These are phyloP conservation scores for Chytriomyces sp. DNA, from an alignment of 192 early-diverging fungal genomes.

Conservation along the genomic window DNA sequence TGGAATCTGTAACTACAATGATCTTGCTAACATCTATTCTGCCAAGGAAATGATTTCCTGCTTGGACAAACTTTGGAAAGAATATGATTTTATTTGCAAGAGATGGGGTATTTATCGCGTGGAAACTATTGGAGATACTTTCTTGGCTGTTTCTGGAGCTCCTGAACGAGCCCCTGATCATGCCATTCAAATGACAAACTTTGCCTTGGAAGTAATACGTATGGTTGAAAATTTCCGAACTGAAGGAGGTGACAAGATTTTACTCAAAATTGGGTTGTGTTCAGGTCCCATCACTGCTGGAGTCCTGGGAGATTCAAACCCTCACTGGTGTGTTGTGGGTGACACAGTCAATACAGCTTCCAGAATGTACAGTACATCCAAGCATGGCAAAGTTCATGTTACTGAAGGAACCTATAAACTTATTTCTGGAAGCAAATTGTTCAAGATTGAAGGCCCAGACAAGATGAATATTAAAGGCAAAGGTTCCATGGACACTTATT, in stretches of 20 bases:
- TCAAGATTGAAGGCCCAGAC: slow-evolving; percentile 27
- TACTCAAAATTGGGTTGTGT: slow-evolving; percentile 43
- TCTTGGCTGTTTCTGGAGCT: slow-evolving; percentile 25
- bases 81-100: slow-evolving; percentile 46
- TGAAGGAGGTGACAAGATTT: slow-evolving; percentile 31
- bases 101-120: slow-evolving; percentile 48
- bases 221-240: slow-evolving; percentile 40
- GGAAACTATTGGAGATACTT: slow-evolving; percentile 49
- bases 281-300: slow-evolving; percentile 50
- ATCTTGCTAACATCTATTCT: slow-evolving; percentile 26
- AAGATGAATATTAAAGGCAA: slow-evolving; percentile 44
- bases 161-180: slow-evolving; percentile 30
- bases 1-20: slow-evolving; percentile 46
- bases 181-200: slow-evolving; percentile 29
- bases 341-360: slow-evolving; percentile 51
- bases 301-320: slow-evolving; percentile 45
- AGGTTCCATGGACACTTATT: slow-evolving; percentile 47
- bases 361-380: slow-evolving; percentile 46
- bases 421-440: slow-evolving; percentile 15
- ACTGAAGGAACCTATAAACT: slow-evolving; percentile 41
- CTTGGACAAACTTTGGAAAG: slow-evolving; percentile 34
- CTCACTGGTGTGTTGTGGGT: slow-evolving; percentile 48
- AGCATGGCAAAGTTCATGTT: slow-evolving; percentile 43
- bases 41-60: slow-evolving; percentile 43
- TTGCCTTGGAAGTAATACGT: slow-evolving; percentile 37